Conservation (phyloP, 257 asterid species). For the Solanum commersonii region DNA sequence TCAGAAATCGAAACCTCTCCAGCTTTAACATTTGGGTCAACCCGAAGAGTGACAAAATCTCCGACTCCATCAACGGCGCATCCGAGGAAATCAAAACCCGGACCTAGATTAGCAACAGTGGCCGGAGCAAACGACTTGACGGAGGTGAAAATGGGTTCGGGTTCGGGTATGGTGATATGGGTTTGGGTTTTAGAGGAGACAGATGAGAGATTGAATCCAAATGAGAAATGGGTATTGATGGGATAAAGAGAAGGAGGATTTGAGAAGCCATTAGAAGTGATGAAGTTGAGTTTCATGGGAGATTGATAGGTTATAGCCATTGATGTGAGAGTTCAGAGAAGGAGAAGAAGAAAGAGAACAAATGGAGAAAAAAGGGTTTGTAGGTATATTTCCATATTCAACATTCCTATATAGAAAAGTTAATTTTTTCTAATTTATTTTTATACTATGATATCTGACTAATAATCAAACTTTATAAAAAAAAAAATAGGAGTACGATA, state of each 20-base stretch:
- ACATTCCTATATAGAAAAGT: no score
- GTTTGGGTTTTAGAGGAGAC: slow-evolving; percentile 24
- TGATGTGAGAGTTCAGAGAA: neutral
- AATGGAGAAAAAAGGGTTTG: neutral
- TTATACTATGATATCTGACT: no score
- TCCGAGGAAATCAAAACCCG: slow-evolving; percentile 79
- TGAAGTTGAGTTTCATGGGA: neutral
- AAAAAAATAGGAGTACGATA: no score
- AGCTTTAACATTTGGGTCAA: slow-evolving; percentile 51
- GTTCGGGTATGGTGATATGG: slow-evolving; percentile 35
- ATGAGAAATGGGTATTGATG: neutral
- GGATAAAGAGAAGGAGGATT: neutral
- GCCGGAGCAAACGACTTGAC: slow-evolving; percentile 78
- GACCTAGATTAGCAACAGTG: slow-evolving; percentile 74
- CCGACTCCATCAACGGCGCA: slow-evolving; percentile 86
- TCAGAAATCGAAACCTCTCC: slow-evolving; percentile 52
- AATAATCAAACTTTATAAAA: no score
- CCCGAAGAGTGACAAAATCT: slow-evolving; percentile 43
- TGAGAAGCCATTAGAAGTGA: neutral
- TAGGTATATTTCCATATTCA: neutral
- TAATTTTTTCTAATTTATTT: no score
- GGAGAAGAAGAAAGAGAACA: neutral
- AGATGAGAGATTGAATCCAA: neutral
- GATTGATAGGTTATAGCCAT: neutral
- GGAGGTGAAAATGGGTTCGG: slow-evolving; percentile 50